Conservation (phyloP, 2,329 filamentous ascomycete species). For the Ciborinia camelliae region DNA sequence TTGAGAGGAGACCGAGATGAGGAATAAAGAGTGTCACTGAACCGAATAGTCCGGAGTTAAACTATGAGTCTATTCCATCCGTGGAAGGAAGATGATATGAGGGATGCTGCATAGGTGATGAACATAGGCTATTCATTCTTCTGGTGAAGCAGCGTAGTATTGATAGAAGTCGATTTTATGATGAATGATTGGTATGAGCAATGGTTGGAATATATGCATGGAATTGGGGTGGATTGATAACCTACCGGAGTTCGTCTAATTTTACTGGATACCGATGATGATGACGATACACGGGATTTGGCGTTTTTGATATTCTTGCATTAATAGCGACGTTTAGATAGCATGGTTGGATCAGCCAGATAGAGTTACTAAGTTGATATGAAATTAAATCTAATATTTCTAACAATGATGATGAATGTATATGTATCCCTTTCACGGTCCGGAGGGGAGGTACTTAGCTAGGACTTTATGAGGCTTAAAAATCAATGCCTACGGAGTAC, state of each 20-base stretch:
- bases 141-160: neutral
- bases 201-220: conserved; percentile 3
- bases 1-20: neutral
- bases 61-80: conserved; percentile 25
- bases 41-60: conserved; percentile 27
- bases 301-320: neutral
- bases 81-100: conserved; percentile 12
- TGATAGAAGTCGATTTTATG: neutral
- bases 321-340: neutral
- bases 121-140: neutral
- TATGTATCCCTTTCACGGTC: neutral
- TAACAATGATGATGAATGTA: neutral
- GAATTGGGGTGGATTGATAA: neutral
- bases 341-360: neutral
- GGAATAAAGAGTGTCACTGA: conserved; percentile 11
- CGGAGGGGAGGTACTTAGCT: neutral
- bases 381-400: neutral
- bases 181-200: neutral
- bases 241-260: neutral
- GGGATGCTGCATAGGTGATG: conserved; percentile 3
- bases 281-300: neutral
- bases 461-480: no score
- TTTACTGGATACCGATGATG: neutral
- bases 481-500: no score
- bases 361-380: neutral